Percentiles rank a stretch among this genome's conserved stretches.
Conservation (phyloP, 805 yeast genomes). For the Starmerella apicola region DNA sequence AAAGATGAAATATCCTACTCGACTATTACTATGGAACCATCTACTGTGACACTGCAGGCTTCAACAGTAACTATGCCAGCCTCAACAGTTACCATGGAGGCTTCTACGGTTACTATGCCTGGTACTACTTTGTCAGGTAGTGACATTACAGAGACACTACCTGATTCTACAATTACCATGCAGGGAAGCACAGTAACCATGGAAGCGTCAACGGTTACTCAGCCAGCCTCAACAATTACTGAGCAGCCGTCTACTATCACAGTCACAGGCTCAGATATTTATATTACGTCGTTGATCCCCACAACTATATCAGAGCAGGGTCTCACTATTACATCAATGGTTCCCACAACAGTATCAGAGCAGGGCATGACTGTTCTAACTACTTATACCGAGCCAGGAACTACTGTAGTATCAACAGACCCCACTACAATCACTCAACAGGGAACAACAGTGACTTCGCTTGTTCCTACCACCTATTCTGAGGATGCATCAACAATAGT, state of each 20-base stretch:
- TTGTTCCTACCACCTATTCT: not conserved
- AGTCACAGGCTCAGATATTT: not conserved
- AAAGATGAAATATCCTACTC: not conserved
- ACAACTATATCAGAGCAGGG: not conserved
- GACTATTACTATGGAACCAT: not conserved
- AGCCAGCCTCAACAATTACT: not conserved
- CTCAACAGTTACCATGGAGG: slow-evolving; percentile 4
- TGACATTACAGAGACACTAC: slow-evolving; percentile 1
- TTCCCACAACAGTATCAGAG: not conserved
- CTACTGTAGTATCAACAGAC: not conserved
- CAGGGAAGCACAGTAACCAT: slow-evolving; percentile 3
- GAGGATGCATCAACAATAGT: not conserved
- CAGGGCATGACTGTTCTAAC: not conserved
- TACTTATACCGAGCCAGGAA: not conserved
- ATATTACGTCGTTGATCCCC: not conserved
- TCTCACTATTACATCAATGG: not conserved
- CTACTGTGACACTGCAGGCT: not conserved
- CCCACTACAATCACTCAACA: not conserved
- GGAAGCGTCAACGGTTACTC: not conserved
- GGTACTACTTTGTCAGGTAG: not conserved
- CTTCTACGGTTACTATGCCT: slow-evolving; percentile 9
- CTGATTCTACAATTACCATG: slow-evolving; percentile 3
- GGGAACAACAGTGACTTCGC: not conserved
- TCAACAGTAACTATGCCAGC: slow-evolving; percentile 2
- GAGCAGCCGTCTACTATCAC: slow-evolving; percentile 1